Base-by-base conservation (phyloP, 1,284 basidiomycete genomes). In the Tylopilus sp. region DNA sequence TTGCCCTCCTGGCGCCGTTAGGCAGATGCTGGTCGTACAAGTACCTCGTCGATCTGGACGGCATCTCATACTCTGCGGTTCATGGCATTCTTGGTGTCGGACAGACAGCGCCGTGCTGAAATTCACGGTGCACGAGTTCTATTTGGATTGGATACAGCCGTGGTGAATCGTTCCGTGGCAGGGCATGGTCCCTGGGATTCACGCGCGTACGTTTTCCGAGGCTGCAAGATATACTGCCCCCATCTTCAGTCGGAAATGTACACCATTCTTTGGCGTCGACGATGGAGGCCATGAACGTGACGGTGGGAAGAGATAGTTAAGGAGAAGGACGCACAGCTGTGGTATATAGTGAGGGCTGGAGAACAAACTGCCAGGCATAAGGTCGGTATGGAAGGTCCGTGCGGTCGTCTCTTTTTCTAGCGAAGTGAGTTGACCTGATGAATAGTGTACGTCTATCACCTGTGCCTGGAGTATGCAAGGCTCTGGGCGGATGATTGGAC, bases 21-120 rank as follows among this genome's bases (percentile, higher is more conserved):
- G 90, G 91, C 4, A 80, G 85, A 55, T 87, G 92, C 62, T 96
- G 94, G 94, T 77, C 83, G 48, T 90, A 94, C 74, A 95, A 95
- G 71, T 94, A 94, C 63, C 75, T 95, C 21, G 72, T 94, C 55
- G 94, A 96, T 69, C 69, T 96, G 48, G 94, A 96, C 64, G 94
- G 94, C 33, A 92, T 92, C 85, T 87, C 90, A n/a, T 96, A 96
- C 66, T 92, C 88, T 35, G 94, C 77, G 89, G 41, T 90, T 95
- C 66, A 83, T 94, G 72, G 82, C 89, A 0, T 85, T 92, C 60
- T 73, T 95, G 68, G 90, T 89, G 42, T 87, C 81, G 44, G 90
- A 94, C 66, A 93, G 90, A 94, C 66, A 93, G 90, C 58, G 93
- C 86, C 0, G 88, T 92, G 8, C 67, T 97, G 57, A 96, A 97